Evolutionary conservation across 495 filamentous ascomycete genomes (phyloP), one percentile per base, ranked within the genome.

Genomic region (Penicillium samsonianum): DNA sequence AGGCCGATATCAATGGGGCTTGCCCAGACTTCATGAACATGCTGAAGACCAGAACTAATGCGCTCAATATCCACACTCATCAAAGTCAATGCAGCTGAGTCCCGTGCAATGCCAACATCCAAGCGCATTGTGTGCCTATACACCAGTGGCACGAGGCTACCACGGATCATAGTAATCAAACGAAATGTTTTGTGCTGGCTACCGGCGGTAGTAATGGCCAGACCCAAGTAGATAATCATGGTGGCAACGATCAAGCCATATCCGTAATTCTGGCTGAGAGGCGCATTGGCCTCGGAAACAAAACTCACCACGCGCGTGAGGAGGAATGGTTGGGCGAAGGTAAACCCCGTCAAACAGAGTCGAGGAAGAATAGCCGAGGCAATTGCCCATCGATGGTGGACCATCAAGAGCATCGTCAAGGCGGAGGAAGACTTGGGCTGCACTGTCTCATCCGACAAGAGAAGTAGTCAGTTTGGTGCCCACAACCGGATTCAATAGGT

Each of bases 241-340:
- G 73, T 77, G 1, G 82, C 83, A 8, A 78, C 83, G 46, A 85
- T 82, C 38, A 84, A 65, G 11, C 83, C 83, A 57, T 82, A 81
- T 10, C 81, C 78, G 31, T 69, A 52, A 26, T 63, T 50, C 14
- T n/a, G 26, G 11, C 45, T 48, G 25, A 48, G 22, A 11, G 56
- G 23, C 28, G 45, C 55, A 69, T 17, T 40, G 14, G 37, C 37
- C 0, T 40, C 37, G 37, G 37, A 40, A 5, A 40, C 37, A 40
- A 40, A 40, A 17, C 37, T n/a, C 1, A 40, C 23, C 43, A 28
- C 22, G 20, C 43, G 43, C 11, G 43, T 46, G 4, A 46, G 20
- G 23, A 46, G 43, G 22, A 46, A 46, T 11, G 43, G 43, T 20
- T 26, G 22, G 7, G 43, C 22, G 43, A 26, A 46, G 1, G 20